Base-by-base conservation (phyloP, 2,329 filamentous ascomycete genomes). In the Ilyonectria sp. region DNA sequence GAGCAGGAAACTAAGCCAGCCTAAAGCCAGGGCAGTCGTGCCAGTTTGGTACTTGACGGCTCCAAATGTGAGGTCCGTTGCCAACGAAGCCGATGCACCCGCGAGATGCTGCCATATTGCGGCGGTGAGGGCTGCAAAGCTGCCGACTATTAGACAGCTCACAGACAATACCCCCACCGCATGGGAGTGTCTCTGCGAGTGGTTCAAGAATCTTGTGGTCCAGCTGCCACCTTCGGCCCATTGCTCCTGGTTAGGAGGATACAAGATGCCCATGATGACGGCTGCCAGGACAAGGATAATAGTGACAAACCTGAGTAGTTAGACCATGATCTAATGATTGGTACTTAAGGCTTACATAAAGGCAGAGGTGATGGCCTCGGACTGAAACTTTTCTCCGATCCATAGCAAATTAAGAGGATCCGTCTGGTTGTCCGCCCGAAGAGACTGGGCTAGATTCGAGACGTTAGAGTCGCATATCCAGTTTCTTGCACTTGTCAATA, bases 381-480 rank as follows among this genome's bases (percentile, higher is more conserved):
- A 21, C 26, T 29, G 55, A 15, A 58, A 47, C 15, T 17, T 37
- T 23, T 33, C 23, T 7, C 55, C 55, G n/a, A 58, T 19, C 55
- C 55, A 58, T 43, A 58, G 26, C 19, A 58, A n/a, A 35, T 58
- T 58, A 11, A 58, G 55, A 47, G 55, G 43, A 43, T 58, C 55
- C 23, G 55, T 44, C 13, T 58, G 33, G 11, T 58, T 33, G 11
- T 15, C 23, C 8, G 55, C n/a, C 43, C n/a, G 19, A n/a, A 58
- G 21, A 26, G 19, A 23, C 6, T 21, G 13, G 21, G 40, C 55
- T 15, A 58, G 23, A 29, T 43, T 46, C 4, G 55, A 29, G 4
- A 21, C 6, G 11, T 46, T 11, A 17, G 40, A 26, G 15, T n/a
- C 40, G 23, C 55, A 58, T 47, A 33, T 29, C 55, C 55, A 58